Evolutionary conservation across 495 filamentous ascomycete species (phyloP), one percentile per base, ranked within the genome.

Genomic region (Penicillium longicatenatum): DNA sequence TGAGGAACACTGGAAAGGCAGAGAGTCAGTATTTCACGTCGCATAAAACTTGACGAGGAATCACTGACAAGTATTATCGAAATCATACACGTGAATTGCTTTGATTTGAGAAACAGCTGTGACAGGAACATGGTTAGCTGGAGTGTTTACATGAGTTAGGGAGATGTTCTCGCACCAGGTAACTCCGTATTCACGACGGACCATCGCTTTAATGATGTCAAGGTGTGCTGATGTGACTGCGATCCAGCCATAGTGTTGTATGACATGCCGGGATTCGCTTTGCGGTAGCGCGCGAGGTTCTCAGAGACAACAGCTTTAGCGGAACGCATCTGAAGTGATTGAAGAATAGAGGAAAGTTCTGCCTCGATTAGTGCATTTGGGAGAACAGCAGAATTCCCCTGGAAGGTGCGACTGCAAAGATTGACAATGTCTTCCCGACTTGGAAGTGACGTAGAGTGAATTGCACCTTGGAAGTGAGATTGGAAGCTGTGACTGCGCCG

Each of bases 81-180:
- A 99, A 74, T 99, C 94, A 77, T 98, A 99, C 56, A 99, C 82
- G 69, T 99, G 94, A 51, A 99, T 85, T 7, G 84, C 70, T 67
- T 84, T 90, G 66, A 98, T 88, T 63, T 82, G 78, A 19, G 87
- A 79, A 19, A 84, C 76, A 54, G 81, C 85, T 87, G 57, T 20
- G 33, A 35, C 52, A 51, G 16, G 21, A 41, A 26, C 19, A 52
- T n/a, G 52, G n/a, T 43, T 33, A 52, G 54, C 26, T 58, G 48
- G 66, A 51, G 33, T 24, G 45, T 12, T 16, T 52, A 35, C 35
- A 11, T 51, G 17, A 42, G 11, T n/a, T 16, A 8, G 31, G 12
- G 11, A 19, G 6, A 31, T 16, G 7, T 12, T 37, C 54, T 48
- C 71, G 58, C 63, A 85, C 82, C 70, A 59, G 92, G 92, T 19